Evolutionary conservation across 768 basidiomycete genomes (phyloP), one percentile per base, ranked within the genome.

Genomic region (Saitozyma sp.): DNA sequence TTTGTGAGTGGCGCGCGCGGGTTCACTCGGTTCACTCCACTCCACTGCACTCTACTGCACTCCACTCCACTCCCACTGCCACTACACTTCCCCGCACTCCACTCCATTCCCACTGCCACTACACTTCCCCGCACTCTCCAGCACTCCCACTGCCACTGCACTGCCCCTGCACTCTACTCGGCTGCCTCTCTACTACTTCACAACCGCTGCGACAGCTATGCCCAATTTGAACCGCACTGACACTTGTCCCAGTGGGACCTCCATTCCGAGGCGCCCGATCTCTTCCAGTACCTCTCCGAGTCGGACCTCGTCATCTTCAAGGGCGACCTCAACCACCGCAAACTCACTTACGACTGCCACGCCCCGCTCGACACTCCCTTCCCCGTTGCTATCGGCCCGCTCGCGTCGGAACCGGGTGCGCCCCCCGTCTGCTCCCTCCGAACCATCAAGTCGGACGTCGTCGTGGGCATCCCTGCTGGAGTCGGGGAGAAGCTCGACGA

Each of bases 391-490:
- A 95, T 96, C 67, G 94, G 94, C 0, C 89, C 93, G 0, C 90
- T 97, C 86, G 91, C 92, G 1, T 90, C 85, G 68, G 84, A 89
- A 2, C 84, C 92, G 17, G 94, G 94, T 51, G 90, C 93, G 9
- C 94, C 94, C 0, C 88, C 86, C 70, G 82, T 97, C 50, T 89
- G 86, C 68, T 92, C 90, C 66, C 80, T 97, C 75, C 84, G 94
- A 62, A 96, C 94, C 9, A 87, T 97, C 82, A 97, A 97, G 82
- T 90, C 88, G 65, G 94, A 97, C 70, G 93, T 96, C 49, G 92
- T 97, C 3, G 92, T 95, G 49, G 80, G 79, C 66, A 72, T 82
- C 55, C 78, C 79, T 11, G 55, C 59, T 6, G 78, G 78, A 19
- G 75, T 86, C 43, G 91, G 90, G 2, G 89, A 91, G 78, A 84